Evolutionary conservation across 139 green algal genomes (phyloP), one percentile per base, ranked within the genome.

Genomic region (Coelastrella sp.): DNA sequence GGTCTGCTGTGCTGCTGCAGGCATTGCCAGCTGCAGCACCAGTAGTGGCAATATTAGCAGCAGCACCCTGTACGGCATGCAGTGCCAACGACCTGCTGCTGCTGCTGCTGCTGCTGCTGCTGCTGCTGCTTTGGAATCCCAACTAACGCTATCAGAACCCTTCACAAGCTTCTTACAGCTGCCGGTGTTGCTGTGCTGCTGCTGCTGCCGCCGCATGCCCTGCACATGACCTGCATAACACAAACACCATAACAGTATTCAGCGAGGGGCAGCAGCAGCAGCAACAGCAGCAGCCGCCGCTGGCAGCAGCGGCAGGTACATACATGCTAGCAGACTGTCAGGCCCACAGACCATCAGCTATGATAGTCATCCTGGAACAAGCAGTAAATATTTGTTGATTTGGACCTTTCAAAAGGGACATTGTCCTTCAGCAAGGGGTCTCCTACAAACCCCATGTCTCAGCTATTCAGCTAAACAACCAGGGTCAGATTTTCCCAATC

Each of bases 241-340:
- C 11, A 9, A 23, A 59, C 11, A 23, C 9, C 48, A 59, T 23
- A 59, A 9, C 9, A 15, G 48, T 59, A 15, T 59, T 59, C 48
- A 15, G 9, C 11, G 57, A 23, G 13, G 72, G 57, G 69, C 66
- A 75, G 66, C 66, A 75, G 5, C 62, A 71, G 62, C 62, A 71
- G 62, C 35, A 75, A 37, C 66, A 75, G 35, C 21, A 43, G n/a
- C 69, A 78, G 69, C n/a, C n/a, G n/a, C n/a, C n/a, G n/a, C n/a
- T n/a, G n/a, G n/a, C 69, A 78, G 69, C 69, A 78, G 69, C 69
- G 30, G 69, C 69, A 78, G 41, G 25, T n/a, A 9, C 6, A 43
- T 40, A 5, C 5, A 17, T 41, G 27, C 13, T 41, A 78, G n/a
- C n/a, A n/a, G n/a, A n/a, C n/a, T n/a, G n/a, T n/a, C n/a, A n/a